Base-by-base conservation (phyloP, 1,284 basidiomycete genomes). In the Ceratobasidium sp. region DNA sequence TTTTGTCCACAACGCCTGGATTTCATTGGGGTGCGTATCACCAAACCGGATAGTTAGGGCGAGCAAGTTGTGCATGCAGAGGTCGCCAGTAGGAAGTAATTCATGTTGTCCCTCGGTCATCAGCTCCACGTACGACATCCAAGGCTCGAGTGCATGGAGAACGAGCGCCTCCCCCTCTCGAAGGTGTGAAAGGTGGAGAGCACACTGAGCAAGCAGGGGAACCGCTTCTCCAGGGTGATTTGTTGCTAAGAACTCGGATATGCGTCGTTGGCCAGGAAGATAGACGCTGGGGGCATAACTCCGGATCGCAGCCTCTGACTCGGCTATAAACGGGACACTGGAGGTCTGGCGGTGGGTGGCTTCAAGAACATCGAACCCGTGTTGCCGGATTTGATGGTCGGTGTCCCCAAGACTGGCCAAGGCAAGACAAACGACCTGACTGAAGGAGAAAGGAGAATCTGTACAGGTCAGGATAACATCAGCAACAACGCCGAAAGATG, bases 371-470 rank as follows among this genome's bases (percentile, higher is more conserved):
- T 89, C 86, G 81, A 96, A 92, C 0, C 96, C 92, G 61, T 88
- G 88, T n/a, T 88, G 86, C 6, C 96, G 90, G 54, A 92, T 89
- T 37, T 86, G 84, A 1, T 86, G 79, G 39, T 89, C 86, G 1
- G 89, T 88, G 81, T 97, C 93, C 43, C 93, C 92, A 2, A 98
- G 86, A 81, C 97, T 97, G 24, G 93, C 90, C 11, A 98, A 83
- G 0, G 92, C 92, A 4, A 97, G 85, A 78, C 92, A 96, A n/a
- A 90, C 86, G 11, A 90, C 84, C 79, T 97, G 94, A 37, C 88
- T 85, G 78, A 94, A 92, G 9, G 85, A 87, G 81, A 95, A 92
- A 37, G 85, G 84, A 78, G 89, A 90, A 72, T 58, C 77, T 7
- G 89, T 85, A 8, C 83, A 82, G 2, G 85, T 87, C 79, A 90